A percentile compares a stretch with the other conserved stretches of the same genome.
These are phyloP conservation scores for Lolium multiflorum DNA, from an alignment of 176 grass and related monocot species.

Conservation along the genomic window DNA sequence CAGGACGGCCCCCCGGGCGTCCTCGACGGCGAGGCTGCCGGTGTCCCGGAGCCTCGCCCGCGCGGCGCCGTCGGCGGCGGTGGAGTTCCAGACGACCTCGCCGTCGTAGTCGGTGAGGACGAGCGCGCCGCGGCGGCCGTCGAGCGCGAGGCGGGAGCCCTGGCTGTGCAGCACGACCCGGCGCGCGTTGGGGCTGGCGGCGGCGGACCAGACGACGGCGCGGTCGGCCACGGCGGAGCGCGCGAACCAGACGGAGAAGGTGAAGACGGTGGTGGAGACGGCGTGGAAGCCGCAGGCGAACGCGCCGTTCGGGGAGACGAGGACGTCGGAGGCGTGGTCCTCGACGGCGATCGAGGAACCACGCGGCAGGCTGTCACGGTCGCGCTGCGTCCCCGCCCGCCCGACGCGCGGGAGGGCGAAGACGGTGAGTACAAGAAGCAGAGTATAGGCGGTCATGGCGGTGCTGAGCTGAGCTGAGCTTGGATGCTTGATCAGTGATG, in stretches of 20 bases:
- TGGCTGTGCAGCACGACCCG: conserved; percentile 12
- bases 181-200: neutral
- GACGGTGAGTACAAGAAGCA: neutral
- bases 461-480: neutral
- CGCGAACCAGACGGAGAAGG: conserved; percentile 33
- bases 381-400: neutral
- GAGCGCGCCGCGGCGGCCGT: conserved; percentile 39
- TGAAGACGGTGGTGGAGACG: conserved; percentile 17
- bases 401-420: neutral
- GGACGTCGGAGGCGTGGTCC: conserved; percentile 44
- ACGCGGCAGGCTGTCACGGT: conserved; percentile 16
- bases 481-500: neutral
- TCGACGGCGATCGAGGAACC: conserved; percentile 50
- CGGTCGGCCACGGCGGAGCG: conserved; percentile 9
- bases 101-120: conserved; percentile 51
- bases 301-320: conserved; percentile 23
- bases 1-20: neutral
- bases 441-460: neutral
- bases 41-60: conserved; percentile 31
- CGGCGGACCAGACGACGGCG: conserved; percentile 20
- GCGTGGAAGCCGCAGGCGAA: conserved; percentile 28
- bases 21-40: conserved; percentile 50
- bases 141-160: conserved; percentile 30
- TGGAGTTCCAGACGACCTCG: conserved; percentile 54
- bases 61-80: neutral